A percentile compares a stretch with the other conserved stretches of the same genome.
These are phyloP conservation scores for Smithsoniella earleae DNA, from an alignment of 163 green algal species.

Conservation along the genomic window DNA sequence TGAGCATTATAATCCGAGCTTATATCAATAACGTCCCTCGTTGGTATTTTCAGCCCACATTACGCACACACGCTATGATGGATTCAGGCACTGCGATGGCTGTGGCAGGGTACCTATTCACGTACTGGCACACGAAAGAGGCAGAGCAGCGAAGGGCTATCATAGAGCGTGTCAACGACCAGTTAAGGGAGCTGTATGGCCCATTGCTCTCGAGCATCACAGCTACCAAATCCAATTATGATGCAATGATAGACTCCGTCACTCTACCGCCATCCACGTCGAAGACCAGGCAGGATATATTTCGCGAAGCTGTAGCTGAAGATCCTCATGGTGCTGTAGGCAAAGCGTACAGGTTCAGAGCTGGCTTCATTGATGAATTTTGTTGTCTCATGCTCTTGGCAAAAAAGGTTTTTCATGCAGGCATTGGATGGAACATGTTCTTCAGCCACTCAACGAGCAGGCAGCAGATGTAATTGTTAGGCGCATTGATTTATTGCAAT, in stretches of 20 bases:
- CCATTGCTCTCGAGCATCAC: slow-evolving; percentile 13
- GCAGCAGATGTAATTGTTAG: slow-evolving; percentile 3
- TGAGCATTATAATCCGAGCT: neutral
- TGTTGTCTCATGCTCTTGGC: too few species aligned
- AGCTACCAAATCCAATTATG: neutral
- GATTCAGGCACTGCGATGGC: neutral
- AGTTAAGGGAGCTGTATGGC: neutral
- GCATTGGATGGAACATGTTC: slow-evolving; percentile 5
- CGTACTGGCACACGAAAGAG: slow-evolving; percentile 13
- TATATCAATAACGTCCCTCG: neutral
- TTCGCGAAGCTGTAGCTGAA: neutral
- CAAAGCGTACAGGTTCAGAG: neutral
- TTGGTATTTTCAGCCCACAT: neutral
- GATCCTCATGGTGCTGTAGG: neutral
- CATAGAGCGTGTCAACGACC: slow-evolving; percentile 9
- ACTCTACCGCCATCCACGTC: neutral
- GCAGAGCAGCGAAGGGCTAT: neutral
- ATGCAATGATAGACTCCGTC: neutral
- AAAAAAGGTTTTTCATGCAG: neutral
- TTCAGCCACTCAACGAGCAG: neutral
- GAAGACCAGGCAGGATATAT: neutral
- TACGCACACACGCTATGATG: neutral
- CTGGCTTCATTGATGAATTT: too few species aligned
- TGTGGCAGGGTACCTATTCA: slow-evolving; percentile 8
- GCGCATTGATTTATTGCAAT: neutral